These are phyloP conservation scores for Sporothrix curviconia DNA, from an alignment of 2,329 filamentous ascomycete genomes.

Conservation along the genomic window DNA sequence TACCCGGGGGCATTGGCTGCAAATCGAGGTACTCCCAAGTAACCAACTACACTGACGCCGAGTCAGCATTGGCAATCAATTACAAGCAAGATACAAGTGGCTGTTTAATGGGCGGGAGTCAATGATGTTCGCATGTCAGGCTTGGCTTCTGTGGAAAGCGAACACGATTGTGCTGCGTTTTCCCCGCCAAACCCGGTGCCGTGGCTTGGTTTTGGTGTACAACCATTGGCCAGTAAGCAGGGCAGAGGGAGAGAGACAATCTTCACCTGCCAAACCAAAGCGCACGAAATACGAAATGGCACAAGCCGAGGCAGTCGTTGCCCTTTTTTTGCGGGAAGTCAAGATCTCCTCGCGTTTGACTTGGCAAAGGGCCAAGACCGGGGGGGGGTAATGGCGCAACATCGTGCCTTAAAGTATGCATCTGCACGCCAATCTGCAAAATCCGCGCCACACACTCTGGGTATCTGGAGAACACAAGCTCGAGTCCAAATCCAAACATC, in stretches of 20 bases:
- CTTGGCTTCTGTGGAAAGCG: no score
- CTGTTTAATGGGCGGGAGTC: no score
- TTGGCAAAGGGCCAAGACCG: neutral
- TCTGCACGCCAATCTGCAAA: no score
- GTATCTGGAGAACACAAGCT: no score
- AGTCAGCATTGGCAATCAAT: no score
- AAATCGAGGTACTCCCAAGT: no score
- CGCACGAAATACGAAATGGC: neutral
- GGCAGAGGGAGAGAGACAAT: neutral
- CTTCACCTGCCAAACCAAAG: slow-evolving; percentile 2
- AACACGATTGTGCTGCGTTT: neutral
- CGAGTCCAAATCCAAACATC: no score
- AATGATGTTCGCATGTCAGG: no score
- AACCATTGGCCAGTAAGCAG: neutral
- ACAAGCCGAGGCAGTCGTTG: neutral
- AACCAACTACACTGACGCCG: no score
- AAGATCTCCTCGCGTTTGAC: neutral
- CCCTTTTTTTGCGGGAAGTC: neutral
- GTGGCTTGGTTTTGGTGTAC: neutral
- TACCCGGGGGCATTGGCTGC: no score
- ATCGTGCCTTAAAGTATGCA: neutral
- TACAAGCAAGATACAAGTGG: no score
- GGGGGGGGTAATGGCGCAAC: neutral
- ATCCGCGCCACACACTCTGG: no score
- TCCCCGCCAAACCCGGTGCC: neutral